Base-by-base conservation (phyloP, 2,329 filamentous ascomycete genomes). In the Claviceps citrina region DNA sequence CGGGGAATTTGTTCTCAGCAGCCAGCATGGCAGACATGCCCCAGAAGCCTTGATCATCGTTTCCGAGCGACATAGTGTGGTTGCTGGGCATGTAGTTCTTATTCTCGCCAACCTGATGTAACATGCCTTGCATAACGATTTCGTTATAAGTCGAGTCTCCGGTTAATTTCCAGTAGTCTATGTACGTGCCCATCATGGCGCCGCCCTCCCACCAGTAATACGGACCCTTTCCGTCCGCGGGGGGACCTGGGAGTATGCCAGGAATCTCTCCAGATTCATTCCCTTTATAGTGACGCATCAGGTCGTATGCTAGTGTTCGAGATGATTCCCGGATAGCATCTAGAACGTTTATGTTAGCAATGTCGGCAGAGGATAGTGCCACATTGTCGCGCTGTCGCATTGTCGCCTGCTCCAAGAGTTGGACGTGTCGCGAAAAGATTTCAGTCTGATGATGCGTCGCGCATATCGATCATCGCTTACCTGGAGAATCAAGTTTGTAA, bases 161-260 rank as follows among this genome's bases (percentile, higher is more conserved):
- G 0, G 78, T 82, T 41, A 72, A 67, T 45, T 77, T 71, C 72
- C 76, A 80, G 56, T 84, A 84, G 56, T 83, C 77, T 32, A 84
- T 65, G 49, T 81, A 62, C 1, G 76, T 71, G 46, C 77, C 74
- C 67, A 80, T 81, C 60, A 84, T 66, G 12, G 76, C 73, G 39
- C 76, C 73, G 5, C 74, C 75, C 54, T 84, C 75, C 79, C 79
- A 84, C 79, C 79, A 84, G 64, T 82, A 83, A 55, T 79, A 80
- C 45, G 70, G 65, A 46, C 71, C 71, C 38, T 52, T 54, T 13
- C 54, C 46, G 25, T 53, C 52, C 1, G 55, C 53, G 47, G 71
- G 71, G 40, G 72, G 72, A 0, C 71, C 71, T 1, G 71, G 71
- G 9, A 76, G 55, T 48, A 73, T 74, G 26, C 72, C 72, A 7